Evolutionary conservation across 352 stramenopile species (phyloP), one percentile per base, ranked within the genome.

Genomic region (Blastocystis sp.): DNA sequence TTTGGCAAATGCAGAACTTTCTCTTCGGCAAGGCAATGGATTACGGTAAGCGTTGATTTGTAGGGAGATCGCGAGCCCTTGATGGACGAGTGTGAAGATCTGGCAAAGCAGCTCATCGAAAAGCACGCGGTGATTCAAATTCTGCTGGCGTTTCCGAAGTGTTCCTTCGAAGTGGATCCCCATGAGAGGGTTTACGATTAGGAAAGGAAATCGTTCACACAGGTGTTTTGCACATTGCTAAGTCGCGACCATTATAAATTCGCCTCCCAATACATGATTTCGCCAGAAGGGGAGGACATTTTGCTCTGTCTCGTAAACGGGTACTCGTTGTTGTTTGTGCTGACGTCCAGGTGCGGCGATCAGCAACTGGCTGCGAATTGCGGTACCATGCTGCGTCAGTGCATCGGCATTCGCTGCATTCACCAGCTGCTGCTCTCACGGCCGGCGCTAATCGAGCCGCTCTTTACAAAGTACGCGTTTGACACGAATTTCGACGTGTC

Each of bases 1-100:
- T 85, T 69, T 85, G 74, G 74, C 74, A 85, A 26, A 85, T 85
- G 74, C 55, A 85, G 55, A 85, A 85, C 74, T 85, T 85, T 85
- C 55, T 85, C 19, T 85, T 85, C 70, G 74, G 74, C 67, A 85
- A 85, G 29, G 74, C 66, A 41, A 16, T 21, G 35, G 51, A 21
- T 66, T 4, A 29, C 12, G 51, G 55, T 37, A 55, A 6, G 16
- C 0, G 6, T 50, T 29, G 12, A 45, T 50, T 12, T 24, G 6
- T 69, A 85, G 74, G 74, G 74, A 37, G 50, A 39, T 41, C 51
- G 74, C 65, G 79, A 89, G 3, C 79, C 79, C 16, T 45, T 60
- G 2, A 3, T 89, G n/a, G 79, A 89, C 2, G 67, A 89, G 29
- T 89, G 79, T 24, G 67, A 89, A 39, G 79, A 89, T 29, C 45